Evolutionary conservation across 176 grass and related monocot species (phyloP).

Genomic region (Eleusine indica): DNA sequence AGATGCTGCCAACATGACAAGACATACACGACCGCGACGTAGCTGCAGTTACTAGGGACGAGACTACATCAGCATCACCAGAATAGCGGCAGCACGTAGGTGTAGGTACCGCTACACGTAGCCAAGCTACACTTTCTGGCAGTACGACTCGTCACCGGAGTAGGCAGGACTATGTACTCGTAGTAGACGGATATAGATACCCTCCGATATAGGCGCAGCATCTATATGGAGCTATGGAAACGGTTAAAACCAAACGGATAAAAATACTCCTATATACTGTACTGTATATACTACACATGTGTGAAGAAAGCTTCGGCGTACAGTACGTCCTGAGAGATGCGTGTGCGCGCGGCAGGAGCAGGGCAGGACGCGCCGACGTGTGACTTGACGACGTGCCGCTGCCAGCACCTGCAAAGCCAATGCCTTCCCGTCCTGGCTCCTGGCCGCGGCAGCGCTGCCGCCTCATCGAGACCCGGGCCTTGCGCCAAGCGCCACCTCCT

Average conservation of each 20-base stretch:
- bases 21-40: background rate
- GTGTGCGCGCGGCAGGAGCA: background rate
- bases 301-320: background rate
- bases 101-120: background rate
- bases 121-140: too few relatives aligned
- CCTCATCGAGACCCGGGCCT: background rate
- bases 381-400: conserved; percentile 12
- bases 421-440: background rate
- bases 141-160: background rate
- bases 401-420: background rate
- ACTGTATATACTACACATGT: too few relatives aligned
- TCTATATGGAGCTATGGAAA: too few relatives aligned
- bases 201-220: too few relatives aligned
- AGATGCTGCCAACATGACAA: conserved; percentile 9
- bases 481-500: background rate
- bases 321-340: background rate
- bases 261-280: too few relatives aligned
- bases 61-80: background rate
- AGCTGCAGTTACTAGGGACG: background rate
- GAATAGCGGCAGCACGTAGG: background rate
- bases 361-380: background rate
- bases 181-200: background rate
- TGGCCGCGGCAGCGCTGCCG: background rate
- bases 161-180: background rate
- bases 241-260: too few relatives aligned